A percentile compares a stretch with the other conserved stretches of the same genome.
These are phyloP conservation scores for Multifurca ochricompacta DNA, from an alignment of 768 basidiomycete species.

Conservation along the genomic window DNA sequence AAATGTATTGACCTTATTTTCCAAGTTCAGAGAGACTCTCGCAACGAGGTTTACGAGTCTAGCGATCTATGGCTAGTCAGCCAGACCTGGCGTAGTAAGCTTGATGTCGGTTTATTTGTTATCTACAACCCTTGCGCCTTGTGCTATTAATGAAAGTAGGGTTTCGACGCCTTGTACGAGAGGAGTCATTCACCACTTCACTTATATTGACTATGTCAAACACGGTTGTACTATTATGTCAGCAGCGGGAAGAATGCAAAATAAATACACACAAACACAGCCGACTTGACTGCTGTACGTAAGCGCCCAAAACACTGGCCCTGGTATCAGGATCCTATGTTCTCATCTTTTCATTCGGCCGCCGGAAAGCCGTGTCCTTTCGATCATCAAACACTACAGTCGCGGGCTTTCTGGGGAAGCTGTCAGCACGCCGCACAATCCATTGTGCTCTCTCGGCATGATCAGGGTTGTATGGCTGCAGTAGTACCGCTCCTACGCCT, in stretches of 20 bases:
- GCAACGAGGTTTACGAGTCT: background rate
- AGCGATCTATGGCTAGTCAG: background rate
- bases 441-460: background rate
- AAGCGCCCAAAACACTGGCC: background rate
- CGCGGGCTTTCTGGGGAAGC: background rate
- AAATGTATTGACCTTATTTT: background rate
- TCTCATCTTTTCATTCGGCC: background rate
- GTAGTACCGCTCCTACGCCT: too few relatives aligned
- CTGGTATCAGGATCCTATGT: background rate
- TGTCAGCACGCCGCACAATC: background rate
- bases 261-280: too few relatives aligned
- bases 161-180: background rate
- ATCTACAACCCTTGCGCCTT: background rate
- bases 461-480: too few relatives aligned
- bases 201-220: background rate
- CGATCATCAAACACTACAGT: background rate
- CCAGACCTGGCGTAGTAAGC: too few relatives aligned
- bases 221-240: too few relatives aligned
- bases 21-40: too few relatives aligned
- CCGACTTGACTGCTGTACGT: background rate
- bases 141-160: background rate
- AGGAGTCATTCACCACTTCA: too few relatives aligned
- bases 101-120: background rate
- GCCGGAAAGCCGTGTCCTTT: background rate
- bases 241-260: too few relatives aligned